Percentiles rank a stretch among this genome's conserved stretches.
Evolutionary conservation across 2,329 filamentous ascomycete genomes (phyloP).

Genomic region (Colletotrichum orbiculare): DNA sequence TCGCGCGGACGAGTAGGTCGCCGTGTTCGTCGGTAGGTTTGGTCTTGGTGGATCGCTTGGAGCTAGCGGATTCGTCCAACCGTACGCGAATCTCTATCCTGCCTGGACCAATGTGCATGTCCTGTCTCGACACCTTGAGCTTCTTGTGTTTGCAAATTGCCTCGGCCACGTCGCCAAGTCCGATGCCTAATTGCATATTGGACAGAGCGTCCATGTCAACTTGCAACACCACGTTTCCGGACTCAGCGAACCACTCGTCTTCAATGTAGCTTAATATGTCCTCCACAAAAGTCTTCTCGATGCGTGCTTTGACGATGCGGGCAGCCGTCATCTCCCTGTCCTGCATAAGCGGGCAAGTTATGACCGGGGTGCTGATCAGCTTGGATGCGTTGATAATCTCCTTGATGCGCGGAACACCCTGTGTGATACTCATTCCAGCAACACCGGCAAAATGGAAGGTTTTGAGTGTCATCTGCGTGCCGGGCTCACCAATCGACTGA

Average conservation of each 20-base stretch:
- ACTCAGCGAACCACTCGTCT: conserved; percentile 85
- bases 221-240: conserved; percentile 81
- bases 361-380: conserved; percentile 92
- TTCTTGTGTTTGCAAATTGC: conserved; percentile 86
- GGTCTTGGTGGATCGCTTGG: conserved; percentile 58
- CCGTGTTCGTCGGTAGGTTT: conserved; percentile 57
- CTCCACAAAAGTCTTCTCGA: conserved; percentile 92
- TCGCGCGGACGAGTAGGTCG: conserved; percentile 78
- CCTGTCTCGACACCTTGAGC: conserved; percentile 76
- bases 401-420: conserved; percentile 99
- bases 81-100: conserved; percentile 80
- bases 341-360: conserved; percentile 86
- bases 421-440: conserved; percentile 98
- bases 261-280: conserved; percentile 86
- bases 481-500: conserved; percentile 97
- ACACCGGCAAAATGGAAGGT: conserved; percentile 99
- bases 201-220: conserved; percentile 84
- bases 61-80: conserved; percentile 62
- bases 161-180: conserved; percentile 75
- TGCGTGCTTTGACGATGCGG: conserved; percentile 90
- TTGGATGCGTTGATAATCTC: conserved; percentile 99
- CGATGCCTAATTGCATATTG: conserved; percentile 84
- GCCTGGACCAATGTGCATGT: conserved; percentile 71
- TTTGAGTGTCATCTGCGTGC: conserved; percentile 99
- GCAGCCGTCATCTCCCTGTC: conserved; percentile 80